Evolutionary conservation across 1,139 yeast genomes (phyloP), one percentile per base, ranked within the genome.

Genomic region (Suhomyces bokatorum): DNA sequence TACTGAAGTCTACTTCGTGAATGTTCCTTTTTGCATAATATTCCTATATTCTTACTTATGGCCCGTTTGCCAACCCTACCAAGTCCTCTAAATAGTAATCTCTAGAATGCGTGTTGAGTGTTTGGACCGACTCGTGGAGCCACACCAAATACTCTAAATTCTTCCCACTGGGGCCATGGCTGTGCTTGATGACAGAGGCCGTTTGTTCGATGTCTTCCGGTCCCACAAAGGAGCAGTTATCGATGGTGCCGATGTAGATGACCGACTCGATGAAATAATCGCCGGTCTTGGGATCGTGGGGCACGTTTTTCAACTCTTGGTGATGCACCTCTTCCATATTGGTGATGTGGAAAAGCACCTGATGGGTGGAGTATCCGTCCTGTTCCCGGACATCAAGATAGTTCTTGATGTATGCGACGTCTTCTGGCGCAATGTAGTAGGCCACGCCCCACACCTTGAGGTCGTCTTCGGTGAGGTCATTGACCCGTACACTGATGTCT

Each of bases 311-410:
- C 44, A 42, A 43, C 8, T 37, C 50, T 4, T 44, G 41, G 7
- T 47, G 49, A 1, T 31, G 52, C 2, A 53, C 56, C 6, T 53
- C 56, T n/a, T 56, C 49, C 3, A 63, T 58, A n/a, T 70, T 64
- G 11, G 62, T 55, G 30, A 85, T 69, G 49, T 77, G 75, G 58
- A 89, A 89, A 2, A 82, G 81, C 1, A 90, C 84, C n/a, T 70
- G 65, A 53, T 86, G 88, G 2, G 81, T 70, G 0, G 89, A 73
- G 63, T 91, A 91, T 0, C 98, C 98, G 58, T 89, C 90, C 60
- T 90, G 89, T 57, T 91, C 98, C 42, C 98, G 70, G 14, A 81
- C 73, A 57, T 90, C 95, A 37, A 91, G 70, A 54, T 89, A 85
- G 13, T 77, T 81, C 34, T 73, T 70, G 13, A 89, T 95, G 50